Evolutionary conservation across 148 eudicot species (phyloP), one percentile per base, ranked within the genome.

Genomic region (Pouteria glomerata): DNA sequence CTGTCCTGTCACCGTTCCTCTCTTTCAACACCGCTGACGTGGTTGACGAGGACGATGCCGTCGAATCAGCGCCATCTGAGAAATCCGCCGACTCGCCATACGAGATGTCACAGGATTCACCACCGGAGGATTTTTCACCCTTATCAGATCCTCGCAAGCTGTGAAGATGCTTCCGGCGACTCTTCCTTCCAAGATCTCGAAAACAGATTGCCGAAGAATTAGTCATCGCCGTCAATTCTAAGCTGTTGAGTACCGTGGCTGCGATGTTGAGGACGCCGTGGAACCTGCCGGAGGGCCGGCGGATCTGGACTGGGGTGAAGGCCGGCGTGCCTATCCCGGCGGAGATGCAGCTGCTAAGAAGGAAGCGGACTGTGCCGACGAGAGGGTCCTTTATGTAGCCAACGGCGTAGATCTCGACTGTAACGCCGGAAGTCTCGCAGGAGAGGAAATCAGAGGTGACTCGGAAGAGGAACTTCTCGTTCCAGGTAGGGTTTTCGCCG

Each of bases 391-490:
- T 81, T 72, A 93, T 61, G 64, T 73, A 76, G 2, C 98, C 98
- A 58, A 81, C 85, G 72, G 97, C 85, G 84, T 74, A 93, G 51
- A 93, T 87, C 27, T 89, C 90, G 75, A 93, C 85, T 45, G 86
- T 77, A 51, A 93, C 84, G 68, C 85, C 86, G 62, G 98, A 88
- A 53, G 95, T 93, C 2, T 88, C 88, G 63, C 86, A 57, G 66
- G 74, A 45, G 69, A 89, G 82, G 76, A 90, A 90, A 0, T 67
- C 82, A 15, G 84, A 67, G 39, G 83, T 60, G 48, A 93, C 94
- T 3, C 92, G 86, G 84, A 90, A 93, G 64, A 90, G 77, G 81
- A 93, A 93, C 51, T 83, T 92, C 63, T 92, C 98, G 79, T 92
- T 92, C 98, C 98, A 92, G 42, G 89, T 88, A 44, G 98, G 98